Percentiles rank a stretch among this genome's conserved stretches.
phyloP scores from a whole-genome alignment of 768 basidiomycete species.

The Tricholoma hemisulphureum region DNA sequence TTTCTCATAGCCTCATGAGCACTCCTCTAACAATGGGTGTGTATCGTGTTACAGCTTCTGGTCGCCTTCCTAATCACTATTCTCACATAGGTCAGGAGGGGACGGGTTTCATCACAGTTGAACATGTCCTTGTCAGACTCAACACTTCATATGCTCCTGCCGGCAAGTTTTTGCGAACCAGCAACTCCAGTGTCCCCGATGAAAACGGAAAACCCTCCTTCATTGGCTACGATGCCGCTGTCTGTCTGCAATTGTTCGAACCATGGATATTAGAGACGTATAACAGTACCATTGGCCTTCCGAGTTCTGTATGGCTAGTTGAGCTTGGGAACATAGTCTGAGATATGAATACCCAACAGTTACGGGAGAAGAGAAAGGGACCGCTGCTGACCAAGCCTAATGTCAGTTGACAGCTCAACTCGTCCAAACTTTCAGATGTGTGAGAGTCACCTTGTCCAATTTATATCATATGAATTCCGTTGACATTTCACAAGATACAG shows the following conservation, averaged over 20 bases:
- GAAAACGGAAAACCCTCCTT: slow-evolving; percentile 26
- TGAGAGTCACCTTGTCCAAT: slow-evolving; percentile 9
- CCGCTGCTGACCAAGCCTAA: slow-evolving; percentile 16
- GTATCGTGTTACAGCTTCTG: slow-evolving; percentile 3
- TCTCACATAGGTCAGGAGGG: slow-evolving; percentile 25
- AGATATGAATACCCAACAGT: slow-evolving; percentile 14
- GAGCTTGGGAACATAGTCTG: slow-evolving; percentile 27
- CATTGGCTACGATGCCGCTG: slow-evolving; percentile 40
- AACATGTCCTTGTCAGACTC: slow-evolving; percentile 35
- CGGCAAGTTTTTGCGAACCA: slow-evolving; percentile 27
- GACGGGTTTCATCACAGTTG: slow-evolving; percentile 33
- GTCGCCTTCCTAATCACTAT: neutral
- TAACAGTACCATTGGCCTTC: slow-evolving; percentile 32
- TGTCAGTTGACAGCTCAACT: slow-evolving; percentile 27
- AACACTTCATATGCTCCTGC: slow-evolving; percentile 34
- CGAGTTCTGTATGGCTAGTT: slow-evolving; percentile 31
- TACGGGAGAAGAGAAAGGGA: slow-evolving; percentile 23
- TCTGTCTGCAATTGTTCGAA: slow-evolving; percentile 41
- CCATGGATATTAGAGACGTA: slow-evolving; percentile 41
- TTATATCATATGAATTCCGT: neutral
- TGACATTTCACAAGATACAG: slow-evolving; percentile 17
- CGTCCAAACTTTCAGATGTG: slow-evolving; percentile 24
- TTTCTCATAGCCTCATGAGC: slow-evolving; percentile 22
- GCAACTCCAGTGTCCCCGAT: slow-evolving; percentile 19
- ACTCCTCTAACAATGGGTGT: slow-evolving; percentile 27